Evolutionary conservation across 2,329 filamentous ascomycete species (phyloP).

Genomic region (Cladosporium sphaerospermum): DNA sequence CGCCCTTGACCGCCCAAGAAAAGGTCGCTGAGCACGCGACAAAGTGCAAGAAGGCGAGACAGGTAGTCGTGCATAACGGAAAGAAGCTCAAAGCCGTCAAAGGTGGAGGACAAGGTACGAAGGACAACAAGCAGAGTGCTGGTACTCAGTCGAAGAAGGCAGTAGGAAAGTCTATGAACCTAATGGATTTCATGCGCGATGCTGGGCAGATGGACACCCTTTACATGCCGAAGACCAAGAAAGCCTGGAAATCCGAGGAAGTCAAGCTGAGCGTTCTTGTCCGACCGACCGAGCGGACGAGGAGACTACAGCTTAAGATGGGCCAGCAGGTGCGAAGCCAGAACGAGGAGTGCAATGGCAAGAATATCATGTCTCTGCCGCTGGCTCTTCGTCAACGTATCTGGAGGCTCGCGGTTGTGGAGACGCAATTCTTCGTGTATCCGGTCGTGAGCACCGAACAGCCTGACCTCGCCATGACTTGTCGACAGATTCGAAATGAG

Average conservation of each 20-base stretch:
- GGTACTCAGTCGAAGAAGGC: not conserved
- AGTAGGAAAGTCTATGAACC: not conserved
- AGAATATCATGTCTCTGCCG: not conserved
- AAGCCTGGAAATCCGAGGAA: not conserved
- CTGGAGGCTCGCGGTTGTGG: slow-evolving; percentile 17
- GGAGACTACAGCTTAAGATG: slow-evolving; percentile 11
- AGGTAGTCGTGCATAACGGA: not conserved
- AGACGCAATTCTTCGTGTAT: slow-evolving; percentile 17
- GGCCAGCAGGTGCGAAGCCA: not conserved
- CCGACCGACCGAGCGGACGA: slow-evolving; percentile 1
- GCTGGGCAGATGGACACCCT: not conserved
- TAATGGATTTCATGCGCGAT: slow-evolving; percentile 9
- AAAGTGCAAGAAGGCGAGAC: not conserved
- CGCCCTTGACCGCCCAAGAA: not conserved
- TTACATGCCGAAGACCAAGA: not conserved
- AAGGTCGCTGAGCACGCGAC: not conserved
- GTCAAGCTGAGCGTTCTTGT: slow-evolving; percentile 1
- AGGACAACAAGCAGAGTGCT: not conserved
- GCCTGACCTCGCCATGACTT: slow-evolving; percentile 23
- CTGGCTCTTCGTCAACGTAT: slow-evolving; percentile 14
- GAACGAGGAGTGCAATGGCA: not conserved
- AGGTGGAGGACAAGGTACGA: not conserved
- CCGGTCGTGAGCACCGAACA: slow-evolving; percentile 18
- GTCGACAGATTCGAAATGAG: slow-evolving; percentile 18
- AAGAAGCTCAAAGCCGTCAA: not conserved